Percentiles rank a stretch among this genome's conserved stretches.
Evolutionary conservation across 2,329 filamentous ascomycete species (phyloP).

Genomic region (Clarireedia sp.): DNA sequence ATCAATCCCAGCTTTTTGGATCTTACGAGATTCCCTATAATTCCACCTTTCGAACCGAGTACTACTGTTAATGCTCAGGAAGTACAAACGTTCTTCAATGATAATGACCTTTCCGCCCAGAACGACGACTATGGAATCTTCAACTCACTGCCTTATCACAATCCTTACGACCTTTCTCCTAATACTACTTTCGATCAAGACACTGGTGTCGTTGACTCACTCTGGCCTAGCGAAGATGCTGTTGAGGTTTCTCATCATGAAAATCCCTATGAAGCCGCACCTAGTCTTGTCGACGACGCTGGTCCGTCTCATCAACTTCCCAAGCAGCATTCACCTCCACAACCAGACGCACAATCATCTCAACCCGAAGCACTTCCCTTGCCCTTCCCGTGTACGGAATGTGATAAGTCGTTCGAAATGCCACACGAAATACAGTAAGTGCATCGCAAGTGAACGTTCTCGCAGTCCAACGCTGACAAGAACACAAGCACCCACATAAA

Average conservation of each 20-base stretch:
- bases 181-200: not conserved
- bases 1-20: slow-evolving; percentile 7
- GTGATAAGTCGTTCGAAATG: not conserved
- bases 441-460: too few species aligned
- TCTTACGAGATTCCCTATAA: slow-evolving; percentile 1
- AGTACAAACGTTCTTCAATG: not conserved
- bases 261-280: not conserved
- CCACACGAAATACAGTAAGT: not conserved
- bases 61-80: not conserved
- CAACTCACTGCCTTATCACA: not conserved
- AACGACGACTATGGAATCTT: not conserved
- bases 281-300: not conserved
- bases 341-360: not conserved
- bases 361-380: too few species aligned
- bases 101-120: not conserved
- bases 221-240: not conserved
- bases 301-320: not conserved
- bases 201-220: not conserved
- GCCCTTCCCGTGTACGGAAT: not conserved
- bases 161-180: not conserved
- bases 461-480: not conserved
- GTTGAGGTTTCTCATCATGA: not conserved
- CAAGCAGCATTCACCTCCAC: not conserved
- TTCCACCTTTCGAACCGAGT: not conserved
- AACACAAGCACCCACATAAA: not conserved